phyloP scores from a whole-genome alignment of 768 basidiomycete species.

The Mycena albidolilacea region DNA sequence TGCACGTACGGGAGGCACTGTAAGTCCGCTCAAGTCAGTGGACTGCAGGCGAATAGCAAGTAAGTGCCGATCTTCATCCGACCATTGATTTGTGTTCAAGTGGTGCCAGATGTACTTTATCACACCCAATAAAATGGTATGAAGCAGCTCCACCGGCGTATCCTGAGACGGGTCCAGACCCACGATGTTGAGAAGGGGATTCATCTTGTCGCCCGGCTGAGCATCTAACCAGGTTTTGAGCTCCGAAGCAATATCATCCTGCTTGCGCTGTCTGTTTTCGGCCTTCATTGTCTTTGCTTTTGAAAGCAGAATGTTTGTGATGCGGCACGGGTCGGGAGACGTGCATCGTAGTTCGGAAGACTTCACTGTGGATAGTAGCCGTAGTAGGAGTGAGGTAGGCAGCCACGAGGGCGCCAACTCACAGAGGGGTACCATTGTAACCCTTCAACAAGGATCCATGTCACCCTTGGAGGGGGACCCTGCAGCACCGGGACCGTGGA shows the following conservation, averaged over 20 bases:
- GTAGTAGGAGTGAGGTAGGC: too few species aligned
- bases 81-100: conserved; percentile 42
- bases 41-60: conserved; percentile 49
- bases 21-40: conserved; percentile 37
- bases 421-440: too few species aligned
- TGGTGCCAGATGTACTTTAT: conserved; percentile 45
- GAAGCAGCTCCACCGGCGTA: neutral
- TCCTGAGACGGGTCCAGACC: too few species aligned
- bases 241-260: conserved; percentile 39
- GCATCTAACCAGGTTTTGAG: neutral
- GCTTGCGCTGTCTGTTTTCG: neutral
- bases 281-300: neutral
- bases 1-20: conserved; percentile 28
- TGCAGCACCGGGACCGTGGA: too few species aligned
- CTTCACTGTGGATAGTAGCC: too few species aligned
- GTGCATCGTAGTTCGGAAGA: too few species aligned
- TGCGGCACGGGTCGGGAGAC: too few species aligned
- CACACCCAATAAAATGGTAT: conserved; percentile 38
- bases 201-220: neutral
- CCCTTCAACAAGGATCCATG: too few species aligned
- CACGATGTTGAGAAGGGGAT: too few species aligned
- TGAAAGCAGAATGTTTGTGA: neutral
- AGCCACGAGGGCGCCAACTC: too few species aligned
- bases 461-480: too few species aligned
- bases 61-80: conserved; percentile 36